phyloP scores from a whole-genome alignment of 192 early-diverging fungal genomes.

The Podila verticillata region DNA sequence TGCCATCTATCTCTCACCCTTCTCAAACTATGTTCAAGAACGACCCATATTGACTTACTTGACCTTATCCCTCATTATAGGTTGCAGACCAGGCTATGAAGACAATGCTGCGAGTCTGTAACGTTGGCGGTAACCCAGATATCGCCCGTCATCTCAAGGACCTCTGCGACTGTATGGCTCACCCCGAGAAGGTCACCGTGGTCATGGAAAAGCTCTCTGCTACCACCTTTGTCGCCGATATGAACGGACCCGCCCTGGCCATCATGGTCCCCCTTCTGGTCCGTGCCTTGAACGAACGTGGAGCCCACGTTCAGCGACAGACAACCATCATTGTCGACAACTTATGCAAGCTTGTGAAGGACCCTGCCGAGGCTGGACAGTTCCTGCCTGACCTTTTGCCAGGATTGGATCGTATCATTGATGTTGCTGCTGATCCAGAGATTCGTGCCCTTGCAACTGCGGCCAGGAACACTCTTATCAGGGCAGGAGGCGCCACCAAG shows the following conservation, averaged over 20 bases:
- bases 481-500: slow-evolving; percentile 66
- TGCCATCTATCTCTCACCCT: too few relatives aligned
- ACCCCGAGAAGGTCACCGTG: slow-evolving; percentile 79
- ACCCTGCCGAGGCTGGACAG: slow-evolving; percentile 80
- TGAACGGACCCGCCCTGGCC: slow-evolving; percentile 79
- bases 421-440: slow-evolving; percentile 78
- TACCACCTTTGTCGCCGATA: slow-evolving; percentile 82
- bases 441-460: slow-evolving; percentile 71
- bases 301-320: slow-evolving; percentile 72
- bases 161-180: slow-evolving; percentile 77
- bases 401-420: slow-evolving; percentile 77
- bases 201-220: slow-evolving; percentile 78
- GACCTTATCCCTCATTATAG: background rate
- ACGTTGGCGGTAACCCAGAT: slow-evolving; percentile 80
- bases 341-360: slow-evolving; percentile 86
- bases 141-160: slow-evolving; percentile 75
- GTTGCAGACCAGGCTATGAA: slow-evolving; percentile 56
- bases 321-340: slow-evolving; percentile 85
- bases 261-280: slow-evolving; percentile 82
- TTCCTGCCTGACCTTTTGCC: slow-evolving; percentile 81
- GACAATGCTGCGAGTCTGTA: slow-evolving; percentile 76
- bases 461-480: slow-evolving; percentile 72
- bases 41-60: too few relatives aligned
- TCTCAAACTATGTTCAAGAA: too few relatives aligned
- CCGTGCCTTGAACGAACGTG: slow-evolving; percentile 74